Conservation (phyloP, 1,284 basidiomycete genomes). For the Ceratobasidium theobromae region DNA sequence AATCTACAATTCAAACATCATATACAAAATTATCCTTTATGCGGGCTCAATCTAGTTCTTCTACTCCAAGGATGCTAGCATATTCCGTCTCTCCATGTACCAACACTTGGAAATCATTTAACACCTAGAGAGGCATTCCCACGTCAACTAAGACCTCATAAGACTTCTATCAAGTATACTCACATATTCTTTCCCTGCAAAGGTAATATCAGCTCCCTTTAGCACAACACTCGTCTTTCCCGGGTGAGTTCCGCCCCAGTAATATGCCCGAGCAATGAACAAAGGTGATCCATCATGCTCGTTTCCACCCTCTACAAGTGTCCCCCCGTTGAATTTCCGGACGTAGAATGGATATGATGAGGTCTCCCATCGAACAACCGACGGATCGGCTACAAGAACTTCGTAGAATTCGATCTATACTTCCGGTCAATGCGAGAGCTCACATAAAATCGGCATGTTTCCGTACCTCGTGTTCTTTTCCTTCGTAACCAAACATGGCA, state of each 20-base stretch:
- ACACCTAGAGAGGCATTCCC: neutral
- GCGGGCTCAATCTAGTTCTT: too few species aligned
- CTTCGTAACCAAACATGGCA: slow-evolving; percentile 23
- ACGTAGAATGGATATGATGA: slow-evolving; percentile 19
- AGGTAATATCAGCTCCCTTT: slow-evolving; percentile 28
- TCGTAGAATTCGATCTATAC: slow-evolving; percentile 23
- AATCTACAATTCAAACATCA: too few species aligned
- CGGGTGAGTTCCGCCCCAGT: slow-evolving; percentile 27
- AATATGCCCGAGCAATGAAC: slow-evolving; percentile 20
- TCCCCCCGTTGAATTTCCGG: slow-evolving; percentile 4
- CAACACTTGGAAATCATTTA: slow-evolving; percentile 25
- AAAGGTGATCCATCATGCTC: slow-evolving; percentile 21
- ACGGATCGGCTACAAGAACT: slow-evolving; percentile 16
- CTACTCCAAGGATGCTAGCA: too few species aligned
- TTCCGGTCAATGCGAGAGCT: neutral
- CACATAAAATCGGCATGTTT: too few species aligned
- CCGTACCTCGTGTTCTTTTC: slow-evolving; percentile 24
- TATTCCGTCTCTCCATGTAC: neutral
- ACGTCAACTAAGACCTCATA: too few species aligned
- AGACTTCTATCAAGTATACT: neutral
- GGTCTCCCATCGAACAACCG: slow-evolving; percentile 21
- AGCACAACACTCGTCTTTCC: slow-evolving; percentile 17
- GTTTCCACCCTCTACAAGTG: slow-evolving; percentile 21
- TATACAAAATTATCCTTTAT: too few species aligned
- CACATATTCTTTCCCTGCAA: slow-evolving; percentile 25